Base-by-base conservation (phyloP, 495 filamentous ascomycete species). In the Cudoniella acicularis region DNA sequence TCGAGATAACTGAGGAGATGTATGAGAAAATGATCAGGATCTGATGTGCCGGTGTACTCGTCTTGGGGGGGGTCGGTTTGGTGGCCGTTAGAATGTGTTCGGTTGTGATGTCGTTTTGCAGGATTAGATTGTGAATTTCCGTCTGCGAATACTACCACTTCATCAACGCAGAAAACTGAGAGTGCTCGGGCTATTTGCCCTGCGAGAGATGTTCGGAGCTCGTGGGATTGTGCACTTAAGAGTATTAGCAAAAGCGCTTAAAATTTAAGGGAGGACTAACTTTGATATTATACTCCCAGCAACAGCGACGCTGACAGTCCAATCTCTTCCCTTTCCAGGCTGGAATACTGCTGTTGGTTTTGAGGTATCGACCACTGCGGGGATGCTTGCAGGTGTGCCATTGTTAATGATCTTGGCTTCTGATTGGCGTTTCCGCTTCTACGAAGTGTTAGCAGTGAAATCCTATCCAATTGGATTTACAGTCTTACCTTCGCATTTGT, bases 131-230 rank as follows among this genome's bases (percentile, higher is more conserved):
- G 18, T n/a, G 49, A 25, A 46, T 69, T 24, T 16, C 67, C 78
- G 68, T 91, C 88, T 49, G 89, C 80, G 67, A 86, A 92, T 54
- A 92, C 69, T 46, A 92, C 76, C 24, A 93, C 76, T 69, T 93
- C 89, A 64, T 93, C 89, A 52, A 92, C 81, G 59, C 80, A 86
- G 67, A 90, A 92, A 57, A 91, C 86, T 22, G 87, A 83, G 8
- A 84, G 72, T 13, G 86, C 87, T 20, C 89, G 85, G 1, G 87
- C 89, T 21, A 93, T 80, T 54, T 82, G 82, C 20, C 85, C 84
- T 3, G 83, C 85, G 41, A 88, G 74, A 22, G 74, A 71, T 9
- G 83, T 84, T 65, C 86, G 84, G 56, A 86, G 83, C 45, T 90
- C 86, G 49, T 82, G 81, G 18, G 84, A 76, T 65, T 77, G 71